Conservation (phyloP, 2,329 filamentous ascomycete species). For the Fusarium devonianum region DNA sequence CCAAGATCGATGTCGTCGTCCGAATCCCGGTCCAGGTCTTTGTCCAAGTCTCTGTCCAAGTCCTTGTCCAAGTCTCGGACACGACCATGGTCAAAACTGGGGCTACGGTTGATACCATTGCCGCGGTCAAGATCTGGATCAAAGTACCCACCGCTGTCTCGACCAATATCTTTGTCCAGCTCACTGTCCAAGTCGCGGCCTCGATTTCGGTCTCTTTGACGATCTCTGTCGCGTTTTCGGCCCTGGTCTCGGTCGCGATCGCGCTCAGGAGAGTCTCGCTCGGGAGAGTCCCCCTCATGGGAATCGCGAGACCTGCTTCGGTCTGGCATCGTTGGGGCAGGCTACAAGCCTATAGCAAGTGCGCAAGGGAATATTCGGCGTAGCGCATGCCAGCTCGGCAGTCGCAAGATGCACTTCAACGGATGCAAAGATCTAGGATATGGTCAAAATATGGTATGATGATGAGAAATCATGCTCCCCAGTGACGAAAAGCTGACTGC, state of each 20-base stretch:
- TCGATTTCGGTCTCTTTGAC: not conserved
- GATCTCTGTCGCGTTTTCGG: not conserved
- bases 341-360: slow-evolving; percentile 20
- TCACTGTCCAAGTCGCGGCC: slow-evolving; percentile 9
- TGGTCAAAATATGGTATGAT: slow-evolving; percentile 7
- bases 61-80: slow-evolving; percentile 6
- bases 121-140: slow-evolving; percentile 4
- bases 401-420: slow-evolving; percentile 15
- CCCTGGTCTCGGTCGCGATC: slow-evolving; percentile 18
- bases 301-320: slow-evolving; percentile 34
- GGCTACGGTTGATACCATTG: slow-evolving; percentile 6
- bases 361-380: slow-evolving; percentile 3
- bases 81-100: not conserved
- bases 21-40: slow-evolving; percentile 3
- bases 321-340: slow-evolving; percentile 34
- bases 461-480: slow-evolving; percentile 23
- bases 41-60: slow-evolving; percentile 10
- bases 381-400: slow-evolving; percentile 31
- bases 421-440: not conserved
- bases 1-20: slow-evolving; percentile 14
- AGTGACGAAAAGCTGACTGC: slow-evolving; percentile 11
- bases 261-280: slow-evolving; percentile 31
- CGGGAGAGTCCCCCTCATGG: slow-evolving; percentile 33
- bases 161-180: slow-evolving; percentile 6
- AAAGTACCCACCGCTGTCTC: slow-evolving; percentile 9